Conservation (phyloP, 1,139 yeast species). For the Hyphopichia buzzinii region DNA sequence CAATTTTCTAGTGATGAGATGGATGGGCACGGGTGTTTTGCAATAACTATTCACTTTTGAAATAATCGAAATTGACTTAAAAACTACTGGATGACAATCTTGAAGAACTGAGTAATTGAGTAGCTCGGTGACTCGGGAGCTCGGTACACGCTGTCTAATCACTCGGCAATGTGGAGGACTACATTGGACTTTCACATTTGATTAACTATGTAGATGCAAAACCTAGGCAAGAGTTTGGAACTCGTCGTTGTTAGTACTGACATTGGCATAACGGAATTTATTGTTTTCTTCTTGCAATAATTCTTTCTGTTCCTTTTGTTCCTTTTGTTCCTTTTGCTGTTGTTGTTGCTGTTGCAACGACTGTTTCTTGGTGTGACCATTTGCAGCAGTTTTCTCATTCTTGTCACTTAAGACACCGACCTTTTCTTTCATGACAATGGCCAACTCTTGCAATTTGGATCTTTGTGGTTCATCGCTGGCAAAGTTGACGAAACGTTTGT, state of each 20-base stretch:
- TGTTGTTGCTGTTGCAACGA: conserved; percentile 35
- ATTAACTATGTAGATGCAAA: not conserved
- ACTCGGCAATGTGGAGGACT: no score
- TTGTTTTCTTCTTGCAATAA: conserved; percentile 36
- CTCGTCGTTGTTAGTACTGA: conserved; percentile 46
- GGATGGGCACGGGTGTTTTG: no score
- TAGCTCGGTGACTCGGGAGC: no score
- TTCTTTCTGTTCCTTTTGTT: conserved; percentile 31
- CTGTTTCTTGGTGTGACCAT: conserved; percentile 57
- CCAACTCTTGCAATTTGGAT: conserved; percentile 84
- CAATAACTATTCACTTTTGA: no score
- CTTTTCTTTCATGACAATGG: conserved; percentile 84
- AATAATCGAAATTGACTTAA: no score
- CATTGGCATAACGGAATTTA: conserved; percentile 48
- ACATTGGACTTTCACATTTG: not conserved
- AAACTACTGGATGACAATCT: no score
- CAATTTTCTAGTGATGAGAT: no score
- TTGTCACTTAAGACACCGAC: conserved; percentile 77
- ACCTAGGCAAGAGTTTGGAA: conserved; percentile 34
- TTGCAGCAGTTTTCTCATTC: conserved; percentile 80
- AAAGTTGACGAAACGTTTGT: conserved; percentile 57
- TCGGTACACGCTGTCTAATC: no score
- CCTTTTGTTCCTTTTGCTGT: conserved; percentile 31
- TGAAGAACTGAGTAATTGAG: no score
- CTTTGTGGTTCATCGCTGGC: conserved; percentile 75